Evolutionary conservation across 2,329 filamentous ascomycete species (phyloP).

Genomic region (Aspergillus ochraceoroseus): DNA sequence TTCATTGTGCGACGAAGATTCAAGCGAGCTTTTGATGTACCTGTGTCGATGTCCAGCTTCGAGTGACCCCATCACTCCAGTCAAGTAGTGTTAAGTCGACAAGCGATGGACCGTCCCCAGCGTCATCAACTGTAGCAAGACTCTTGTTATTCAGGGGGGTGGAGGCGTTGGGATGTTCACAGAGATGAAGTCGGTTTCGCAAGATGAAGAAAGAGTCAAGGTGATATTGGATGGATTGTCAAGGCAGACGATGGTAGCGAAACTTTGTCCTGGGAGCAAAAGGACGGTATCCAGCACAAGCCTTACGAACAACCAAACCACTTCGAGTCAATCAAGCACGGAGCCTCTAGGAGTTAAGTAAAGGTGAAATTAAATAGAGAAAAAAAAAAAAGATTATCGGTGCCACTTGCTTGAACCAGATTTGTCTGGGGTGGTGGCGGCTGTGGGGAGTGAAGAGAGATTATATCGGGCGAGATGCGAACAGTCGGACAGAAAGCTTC

Average conservation of each 20-base stretch:
- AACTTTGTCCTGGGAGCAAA: constrained; percentile 1
- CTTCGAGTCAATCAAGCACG: constrained; percentile 1
- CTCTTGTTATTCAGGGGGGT: not conserved
- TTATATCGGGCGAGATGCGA: constrained; percentile 21
- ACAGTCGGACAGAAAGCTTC: constrained; percentile 15
- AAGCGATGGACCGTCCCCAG: not conserved
- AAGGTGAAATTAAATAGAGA: constrained; percentile 1
- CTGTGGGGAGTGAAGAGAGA: constrained; percentile 15
- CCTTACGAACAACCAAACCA: constrained; percentile 7
- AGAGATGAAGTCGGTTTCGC: not conserved
- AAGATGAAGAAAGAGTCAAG: not conserved
- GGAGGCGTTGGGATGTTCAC: not conserved
- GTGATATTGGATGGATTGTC: not conserved
- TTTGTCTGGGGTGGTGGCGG: constrained; percentile 22
- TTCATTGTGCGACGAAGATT: constrained; percentile 2
- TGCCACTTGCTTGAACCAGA: constrained; percentile 19
- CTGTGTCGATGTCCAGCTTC: constrained; percentile 37
- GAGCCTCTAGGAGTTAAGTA: constrained; percentile 9
- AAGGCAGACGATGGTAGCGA: not conserved
- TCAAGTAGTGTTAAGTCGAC: not conserved
- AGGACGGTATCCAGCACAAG: constrained; percentile 5
- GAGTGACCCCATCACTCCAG: constrained; percentile 39
- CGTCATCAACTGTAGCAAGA: constrained; percentile 17
- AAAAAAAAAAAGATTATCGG: constrained; percentile 8
- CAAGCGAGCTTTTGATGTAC: constrained; percentile 24